A percentile compares a stretch with the other conserved stretches of the same genome.
phyloP scores from a whole-genome alignment of 306 rosid species.

The Medicago arabica region DNA sequence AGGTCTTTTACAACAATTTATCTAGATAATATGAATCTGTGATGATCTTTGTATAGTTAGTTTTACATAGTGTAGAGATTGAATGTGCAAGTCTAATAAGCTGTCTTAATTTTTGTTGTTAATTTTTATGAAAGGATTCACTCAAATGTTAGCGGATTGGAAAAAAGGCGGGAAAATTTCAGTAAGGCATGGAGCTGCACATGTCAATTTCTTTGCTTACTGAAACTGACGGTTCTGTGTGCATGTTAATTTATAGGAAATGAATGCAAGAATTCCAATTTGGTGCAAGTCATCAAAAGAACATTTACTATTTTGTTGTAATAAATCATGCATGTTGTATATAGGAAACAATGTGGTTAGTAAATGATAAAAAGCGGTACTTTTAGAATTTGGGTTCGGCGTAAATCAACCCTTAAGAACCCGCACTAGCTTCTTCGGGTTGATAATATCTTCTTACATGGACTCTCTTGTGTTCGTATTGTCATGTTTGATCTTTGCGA shows the following conservation, averaged over 20 bases:
- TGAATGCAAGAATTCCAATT: conserved; percentile 20
- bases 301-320: background rate
- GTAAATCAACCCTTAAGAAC: no score
- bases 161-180: background rate
- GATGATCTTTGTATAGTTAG: conserved; percentile 30
- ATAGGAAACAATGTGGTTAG: conserved; percentile 7
- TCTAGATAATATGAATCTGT: conserved; percentile 35
- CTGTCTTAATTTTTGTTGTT: conserved; percentile 26
- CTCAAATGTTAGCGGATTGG: conserved; percentile 20
- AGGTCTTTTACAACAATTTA: conserved; percentile 26
- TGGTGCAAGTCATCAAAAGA: conserved; percentile 15
- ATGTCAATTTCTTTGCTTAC: no score
- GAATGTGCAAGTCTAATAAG: conserved; percentile 4
- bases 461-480: no score
- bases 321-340: conserved; percentile 15
- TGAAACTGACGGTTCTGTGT: conserved; percentile 30
- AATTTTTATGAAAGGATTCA: conserved; percentile 14
- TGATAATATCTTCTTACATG: no score
- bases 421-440: no score
- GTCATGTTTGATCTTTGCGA: no score
- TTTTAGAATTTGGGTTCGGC: no score
- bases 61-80: conserved; percentile 20
- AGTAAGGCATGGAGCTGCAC: no score
- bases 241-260: conserved; percentile 28
- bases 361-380: background rate